Evolutionary conservation across 257 asterid species (phyloP).

Genomic region (Cordia subcordata): DNA sequence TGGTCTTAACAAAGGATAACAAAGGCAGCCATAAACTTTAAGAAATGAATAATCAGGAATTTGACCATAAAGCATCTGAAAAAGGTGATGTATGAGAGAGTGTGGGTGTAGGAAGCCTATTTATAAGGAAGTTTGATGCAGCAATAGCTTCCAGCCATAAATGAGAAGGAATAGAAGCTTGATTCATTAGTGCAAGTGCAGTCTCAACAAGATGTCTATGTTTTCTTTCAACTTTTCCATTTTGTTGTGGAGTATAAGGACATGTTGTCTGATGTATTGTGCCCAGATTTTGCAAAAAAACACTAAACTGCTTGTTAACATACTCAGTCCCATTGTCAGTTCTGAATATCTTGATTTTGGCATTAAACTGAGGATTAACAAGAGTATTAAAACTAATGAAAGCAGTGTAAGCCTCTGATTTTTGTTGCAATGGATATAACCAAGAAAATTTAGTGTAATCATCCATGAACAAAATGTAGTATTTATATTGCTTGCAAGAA

Average conservation of each 20-base stretch:
- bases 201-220: no score
- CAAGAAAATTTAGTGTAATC: neutral
- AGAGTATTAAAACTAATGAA: no score
- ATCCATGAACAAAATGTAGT: no score
- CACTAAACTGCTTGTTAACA: no score
- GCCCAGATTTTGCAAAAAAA: neutral
- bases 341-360: neutral
- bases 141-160: no score
- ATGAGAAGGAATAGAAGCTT: no score
- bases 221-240: no score
- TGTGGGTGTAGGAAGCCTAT: neutral
- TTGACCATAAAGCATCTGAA: neutral
- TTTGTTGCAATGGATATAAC: neutral
- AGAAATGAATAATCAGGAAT: neutral
- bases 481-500: no score
- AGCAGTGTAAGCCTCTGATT: neutral
- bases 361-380: no score
- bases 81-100: neutral
- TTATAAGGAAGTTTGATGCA: no score
- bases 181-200: no score
- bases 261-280: neutral
- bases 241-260: conserved; percentile 1
- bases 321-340: conserved; percentile 1
- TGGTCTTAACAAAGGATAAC: no score
- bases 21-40: neutral